Evolutionary conservation across 2,329 filamentous ascomycete species (phyloP).

Genomic region (Akanthomyces uredinophilus): DNA sequence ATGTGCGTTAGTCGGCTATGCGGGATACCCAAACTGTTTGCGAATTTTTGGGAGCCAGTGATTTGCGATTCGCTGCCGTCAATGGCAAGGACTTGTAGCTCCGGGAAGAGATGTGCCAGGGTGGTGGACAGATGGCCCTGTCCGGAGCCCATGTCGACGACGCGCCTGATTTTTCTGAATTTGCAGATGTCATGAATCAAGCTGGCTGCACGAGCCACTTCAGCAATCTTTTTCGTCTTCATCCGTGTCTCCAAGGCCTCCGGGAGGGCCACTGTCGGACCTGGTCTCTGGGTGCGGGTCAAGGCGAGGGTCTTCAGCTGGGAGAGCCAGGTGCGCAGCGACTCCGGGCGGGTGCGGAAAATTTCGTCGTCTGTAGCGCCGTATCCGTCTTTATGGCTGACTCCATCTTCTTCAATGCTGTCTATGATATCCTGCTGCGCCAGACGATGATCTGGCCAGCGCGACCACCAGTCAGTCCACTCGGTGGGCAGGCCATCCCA

Average conservation of each 20-base stretch:
- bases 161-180: slow-evolving; percentile 20
- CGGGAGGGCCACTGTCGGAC: slow-evolving; percentile 18
- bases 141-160: slow-evolving; percentile 26
- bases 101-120: slow-evolving; percentile 26
- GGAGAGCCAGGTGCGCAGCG: slow-evolving; percentile 22
- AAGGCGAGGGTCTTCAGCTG: slow-evolving; percentile 22
- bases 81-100: slow-evolving; percentile 25
- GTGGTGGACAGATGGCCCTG: slow-evolving; percentile 28
- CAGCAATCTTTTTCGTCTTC: slow-evolving; percentile 28
- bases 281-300: slow-evolving; percentile 20
- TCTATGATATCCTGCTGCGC: slow-evolving; percentile 28
- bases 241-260: slow-evolving; percentile 22
- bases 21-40: slow-evolving; percentile 21
- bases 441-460: slow-evolving; percentile 24
- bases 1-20: slow-evolving; percentile 21
- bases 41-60: slow-evolving; percentile 23
- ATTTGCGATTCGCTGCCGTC: slow-evolving; percentile 28
- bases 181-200: slow-evolving; percentile 24
- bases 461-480: slow-evolving; percentile 28
- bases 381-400: not conserved
- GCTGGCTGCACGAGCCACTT: slow-evolving; percentile 25
- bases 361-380: not conserved
- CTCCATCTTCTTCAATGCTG: slow-evolving; percentile 20
- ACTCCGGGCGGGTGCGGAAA: slow-evolving; percentile 16
- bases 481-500: slow-evolving; percentile 26